phyloP scores from a whole-genome alignment of 768 basidiomycete species.

The Mycena albidolilacea region DNA sequence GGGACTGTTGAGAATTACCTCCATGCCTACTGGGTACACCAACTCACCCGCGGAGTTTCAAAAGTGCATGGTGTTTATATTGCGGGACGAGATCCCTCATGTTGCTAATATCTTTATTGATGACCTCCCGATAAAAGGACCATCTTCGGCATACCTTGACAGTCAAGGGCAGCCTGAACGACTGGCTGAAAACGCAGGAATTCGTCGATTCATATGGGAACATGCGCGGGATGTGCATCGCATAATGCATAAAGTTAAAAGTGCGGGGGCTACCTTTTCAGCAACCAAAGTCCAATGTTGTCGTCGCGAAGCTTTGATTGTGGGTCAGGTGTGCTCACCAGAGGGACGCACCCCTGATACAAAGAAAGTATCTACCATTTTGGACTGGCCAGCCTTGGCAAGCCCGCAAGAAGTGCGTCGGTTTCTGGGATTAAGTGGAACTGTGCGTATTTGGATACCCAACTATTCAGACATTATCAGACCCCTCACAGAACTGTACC shows the following conservation, averaged over 20 bases:
- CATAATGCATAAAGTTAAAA: constrained; percentile 36
- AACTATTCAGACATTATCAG: constrained; percentile 28
- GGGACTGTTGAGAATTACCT: constrained; percentile 38
- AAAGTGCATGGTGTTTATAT: constrained; percentile 24
- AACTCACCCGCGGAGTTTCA: constrained; percentile 44
- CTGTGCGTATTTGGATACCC: constrained; percentile 42
- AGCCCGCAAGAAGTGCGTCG: constrained; percentile 40
- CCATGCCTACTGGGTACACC: constrained; percentile 41
- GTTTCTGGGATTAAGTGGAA: constrained; percentile 46
- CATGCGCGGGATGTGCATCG: constrained; percentile 39
- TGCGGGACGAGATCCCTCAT: constrained; percentile 2
- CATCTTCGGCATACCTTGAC: constrained; percentile 36
- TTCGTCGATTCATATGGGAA: constrained; percentile 41
- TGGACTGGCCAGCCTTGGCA: constrained; percentile 40
- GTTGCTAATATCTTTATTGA: constrained; percentile 12
- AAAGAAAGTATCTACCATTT: constrained; percentile 45
- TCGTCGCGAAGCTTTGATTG: constrained; percentile 39
- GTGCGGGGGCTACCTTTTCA: constrained; percentile 9
- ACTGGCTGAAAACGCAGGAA: constrained; percentile 4
- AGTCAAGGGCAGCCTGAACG: not conserved
- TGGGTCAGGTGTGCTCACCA: constrained; percentile 52
- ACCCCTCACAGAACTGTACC: constrained; percentile 32
- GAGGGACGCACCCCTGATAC: constrained; percentile 49
- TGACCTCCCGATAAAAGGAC: constrained; percentile 12
- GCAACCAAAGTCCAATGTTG: constrained; percentile 40